These are phyloP conservation scores for Bipolaris zeicola DNA, from an alignment of 2,329 filamentous ascomycete species.

Conservation along the genomic window DNA sequence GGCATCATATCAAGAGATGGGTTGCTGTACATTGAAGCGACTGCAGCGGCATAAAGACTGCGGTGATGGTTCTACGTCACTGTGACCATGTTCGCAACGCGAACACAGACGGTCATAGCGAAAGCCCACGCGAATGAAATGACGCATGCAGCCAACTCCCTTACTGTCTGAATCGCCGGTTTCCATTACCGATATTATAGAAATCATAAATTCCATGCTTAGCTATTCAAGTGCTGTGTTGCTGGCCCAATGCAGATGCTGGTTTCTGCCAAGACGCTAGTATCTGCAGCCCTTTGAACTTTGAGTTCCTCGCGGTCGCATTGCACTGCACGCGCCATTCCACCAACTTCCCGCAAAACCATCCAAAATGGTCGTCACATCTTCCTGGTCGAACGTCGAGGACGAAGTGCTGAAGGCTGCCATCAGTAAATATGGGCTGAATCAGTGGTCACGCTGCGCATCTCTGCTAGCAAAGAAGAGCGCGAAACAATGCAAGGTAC, in stretches of 20 bases:
- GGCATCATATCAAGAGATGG: not conserved
- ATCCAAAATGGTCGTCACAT: conserved; percentile 50
- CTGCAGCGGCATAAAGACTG: not conserved
- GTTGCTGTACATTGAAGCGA: not conserved
- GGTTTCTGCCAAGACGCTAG: conserved; percentile 28
- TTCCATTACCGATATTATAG: not conserved
- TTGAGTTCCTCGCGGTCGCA: conserved; percentile 28
- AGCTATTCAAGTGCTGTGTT: not conserved
- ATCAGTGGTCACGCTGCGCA: conserved; percentile 96
- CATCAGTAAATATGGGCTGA: conserved; percentile 52
- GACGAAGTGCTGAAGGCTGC: conserved; percentile 95
- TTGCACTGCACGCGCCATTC: conserved; percentile 17
- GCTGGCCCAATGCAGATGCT: conserved; percentile 3
- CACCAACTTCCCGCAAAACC: conserved; percentile 55
- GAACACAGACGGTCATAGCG: conserved; percentile 2
- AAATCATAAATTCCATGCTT: not conserved
- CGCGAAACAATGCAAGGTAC: conserved; percentile 89
- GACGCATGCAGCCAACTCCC: not conserved
- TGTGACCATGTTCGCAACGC: conserved; percentile 19
- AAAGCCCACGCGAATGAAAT: not conserved
- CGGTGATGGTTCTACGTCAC: conserved; percentile 27
- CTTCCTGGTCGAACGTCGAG: conserved; percentile 64
- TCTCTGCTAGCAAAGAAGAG: conserved; percentile 96
- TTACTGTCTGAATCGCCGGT: too few relatives aligned
- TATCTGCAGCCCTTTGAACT: conserved; percentile 22